Conservation (phyloP, 768 basidiomycete genomes). For the Russula sp. region DNA sequence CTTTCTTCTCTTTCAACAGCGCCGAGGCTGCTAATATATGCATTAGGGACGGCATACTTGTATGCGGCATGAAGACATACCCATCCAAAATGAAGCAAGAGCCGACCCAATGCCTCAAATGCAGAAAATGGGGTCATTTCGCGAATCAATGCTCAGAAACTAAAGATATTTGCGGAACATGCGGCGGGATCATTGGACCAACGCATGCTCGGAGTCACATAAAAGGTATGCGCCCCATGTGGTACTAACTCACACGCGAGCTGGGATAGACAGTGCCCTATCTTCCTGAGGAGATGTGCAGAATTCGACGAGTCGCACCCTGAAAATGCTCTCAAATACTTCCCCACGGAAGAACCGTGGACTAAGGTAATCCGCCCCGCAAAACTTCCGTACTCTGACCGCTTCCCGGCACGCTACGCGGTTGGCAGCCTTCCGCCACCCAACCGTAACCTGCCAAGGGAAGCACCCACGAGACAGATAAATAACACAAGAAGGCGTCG, state of each 20-base stretch:
- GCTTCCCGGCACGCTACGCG: neutral
- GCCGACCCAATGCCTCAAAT: neutral
- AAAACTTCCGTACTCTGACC: neutral
- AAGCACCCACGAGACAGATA: too few relatives aligned
- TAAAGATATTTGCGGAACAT: conserved; percentile 15
- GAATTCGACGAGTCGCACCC: conserved; percentile 11
- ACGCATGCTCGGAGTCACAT: conserved; percentile 11
- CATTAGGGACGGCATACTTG: neutral
- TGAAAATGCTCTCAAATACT: conserved; percentile 26
- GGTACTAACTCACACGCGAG: conserved; percentile 5
- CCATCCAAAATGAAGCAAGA: too few relatives aligned
- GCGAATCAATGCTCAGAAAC: conserved; percentile 7
- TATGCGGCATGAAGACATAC: neutral
- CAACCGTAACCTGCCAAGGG: too few relatives aligned
- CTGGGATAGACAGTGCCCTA: conserved; percentile 15
- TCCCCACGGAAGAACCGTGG: conserved; percentile 29
- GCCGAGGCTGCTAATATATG: neutral
- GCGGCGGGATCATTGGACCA: conserved; percentile 30
- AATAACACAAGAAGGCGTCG: too few relatives aligned
- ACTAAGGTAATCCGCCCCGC: neutral
- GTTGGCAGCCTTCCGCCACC: neutral
- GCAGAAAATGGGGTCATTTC: conserved; percentile 13
- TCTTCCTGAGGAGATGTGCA: neutral
- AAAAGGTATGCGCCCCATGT: neutral
- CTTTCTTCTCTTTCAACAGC: too few relatives aligned